These are phyloP conservation scores for Penicillium manginii DNA, from an alignment of 495 filamentous ascomycete genomes.

Conservation along the genomic window DNA sequence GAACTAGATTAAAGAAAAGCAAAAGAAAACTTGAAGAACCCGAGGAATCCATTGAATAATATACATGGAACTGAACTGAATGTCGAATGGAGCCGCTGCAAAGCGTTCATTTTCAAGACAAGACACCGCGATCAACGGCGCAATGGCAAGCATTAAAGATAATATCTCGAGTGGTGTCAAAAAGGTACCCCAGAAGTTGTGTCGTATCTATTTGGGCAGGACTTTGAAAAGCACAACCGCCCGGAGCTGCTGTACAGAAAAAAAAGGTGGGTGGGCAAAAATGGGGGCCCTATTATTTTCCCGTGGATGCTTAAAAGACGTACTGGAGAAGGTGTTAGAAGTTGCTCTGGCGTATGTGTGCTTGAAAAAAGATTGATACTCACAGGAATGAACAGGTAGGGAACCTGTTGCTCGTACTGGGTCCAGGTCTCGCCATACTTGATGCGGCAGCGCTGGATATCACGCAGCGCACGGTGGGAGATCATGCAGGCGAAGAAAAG, in stretches of 20 bases:
- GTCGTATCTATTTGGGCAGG: constrained; percentile 17
- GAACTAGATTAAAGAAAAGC: background rate
- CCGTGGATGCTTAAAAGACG: constrained; percentile 33
- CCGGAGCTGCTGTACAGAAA: constrained; percentile 24
- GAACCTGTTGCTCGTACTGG: constrained; percentile 86
- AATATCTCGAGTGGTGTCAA: constrained; percentile 22
- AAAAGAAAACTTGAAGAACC: constrained; percentile 7
- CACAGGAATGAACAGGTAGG: constrained; percentile 96
- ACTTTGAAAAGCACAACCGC: constrained; percentile 13
- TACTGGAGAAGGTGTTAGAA: constrained; percentile 25
- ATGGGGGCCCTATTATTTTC: background rate
- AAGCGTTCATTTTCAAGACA: background rate
- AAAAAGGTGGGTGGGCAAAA: constrained; percentile 5
- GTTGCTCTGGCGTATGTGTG: background rate
- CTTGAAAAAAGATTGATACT: constrained; percentile 41
- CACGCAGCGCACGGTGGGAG: constrained; percentile 79
- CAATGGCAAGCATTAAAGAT: constrained; percentile 25
- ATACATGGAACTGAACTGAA: constrained; percentile 31
- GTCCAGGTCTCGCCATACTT: constrained; percentile 94
- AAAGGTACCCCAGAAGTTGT: constrained; percentile 6
- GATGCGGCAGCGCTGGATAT: constrained; percentile 78
- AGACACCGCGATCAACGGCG: background rate
- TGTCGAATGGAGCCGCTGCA: constrained; percentile 5
- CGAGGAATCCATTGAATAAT: constrained; percentile 28
- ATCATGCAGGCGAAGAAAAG: constrained; percentile 93